phyloP scores from a whole-genome alignment of 2,329 filamentous ascomycete species.

The Verticillium klebahnii region DNA sequence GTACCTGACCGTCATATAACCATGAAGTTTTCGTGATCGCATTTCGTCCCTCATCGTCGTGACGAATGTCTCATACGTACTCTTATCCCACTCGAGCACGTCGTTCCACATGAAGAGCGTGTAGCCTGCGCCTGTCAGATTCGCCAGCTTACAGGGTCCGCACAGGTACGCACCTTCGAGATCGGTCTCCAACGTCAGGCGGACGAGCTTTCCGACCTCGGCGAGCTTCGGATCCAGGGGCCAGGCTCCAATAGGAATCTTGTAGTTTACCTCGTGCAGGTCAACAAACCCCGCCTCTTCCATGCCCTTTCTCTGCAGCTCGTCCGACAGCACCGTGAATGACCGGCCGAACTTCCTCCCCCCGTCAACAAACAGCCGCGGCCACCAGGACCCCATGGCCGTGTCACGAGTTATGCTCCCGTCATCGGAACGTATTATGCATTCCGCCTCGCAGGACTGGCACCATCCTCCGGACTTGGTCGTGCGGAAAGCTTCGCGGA shows the following conservation, averaged over 20 bases:
- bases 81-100: conserved; percentile 3
- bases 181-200: background rate
- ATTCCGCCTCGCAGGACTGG: conserved; percentile 7
- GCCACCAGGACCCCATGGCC: conserved; percentile 9
- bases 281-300: conserved; percentile 10
- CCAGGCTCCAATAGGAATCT: conserved; percentile 19
- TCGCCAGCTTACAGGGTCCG: conserved; percentile 22
- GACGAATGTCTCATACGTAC: conserved; percentile 3
- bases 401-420: conserved; percentile 3
- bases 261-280: conserved; percentile 5
- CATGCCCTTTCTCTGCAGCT: conserved; percentile 8
- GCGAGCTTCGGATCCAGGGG: conserved; percentile 22
- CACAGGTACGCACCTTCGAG: conserved; percentile 18
- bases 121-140: background rate
- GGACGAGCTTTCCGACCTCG: conserved; percentile 1
- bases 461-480: conserved; percentile 12
- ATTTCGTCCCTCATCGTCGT: conserved; percentile 3
- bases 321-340: conserved; percentile 2
- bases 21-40: conserved; percentile 2
- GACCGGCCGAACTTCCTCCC: conserved; percentile 1
- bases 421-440: conserved; percentile 5
- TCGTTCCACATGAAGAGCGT: conserved; percentile 4
- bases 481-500: conserved; percentile 25
- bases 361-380: conserved; percentile 10
- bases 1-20: conserved; percentile 2